Evolutionary conservation across 2,329 filamentous ascomycete genomes (phyloP), one percentile per base, ranked within the genome.

Genomic region (Colletotrichum noveboracense): DNA sequence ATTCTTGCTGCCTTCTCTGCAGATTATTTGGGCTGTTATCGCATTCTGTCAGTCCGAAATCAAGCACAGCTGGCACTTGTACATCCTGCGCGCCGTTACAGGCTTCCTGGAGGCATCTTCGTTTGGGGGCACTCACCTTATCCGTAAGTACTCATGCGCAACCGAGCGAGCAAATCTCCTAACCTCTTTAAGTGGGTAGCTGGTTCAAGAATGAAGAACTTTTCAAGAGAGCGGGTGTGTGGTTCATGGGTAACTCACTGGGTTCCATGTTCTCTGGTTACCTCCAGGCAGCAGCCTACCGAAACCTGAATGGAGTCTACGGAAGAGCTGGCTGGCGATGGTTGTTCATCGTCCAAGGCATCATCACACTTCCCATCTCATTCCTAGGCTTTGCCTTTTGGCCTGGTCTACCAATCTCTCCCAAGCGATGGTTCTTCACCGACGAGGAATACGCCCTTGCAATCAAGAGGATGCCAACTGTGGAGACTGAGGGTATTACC

Each of bases 251-350:
- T 16, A 88, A 89, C 14, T 88, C 86, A 3, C 83, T 91, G 0
- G 90, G 88, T 1, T 83, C 85, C 26, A 90, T 91, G 88, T 88
- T 91, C 66, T 89, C 88, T 18, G 90, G 89, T 2, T 91, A 90
- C 74, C 84, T 91, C 0, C 89, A 91, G 80, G 87, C 89, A 0
- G 89, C 88, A 0, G 87, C 88, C 0, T 90, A 91, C 79, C 86
- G 87, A 65, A 87, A 88, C 30, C 83, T 92, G 0, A 88, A 88
- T 32, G 89, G 89, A 1, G 82, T 87, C 0, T 80, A 80, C 13
- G 89, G 89, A 0, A 78, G 82, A 16, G 79, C 82, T 0, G 85
- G 83, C 0, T 87, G 81, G 81, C 81, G 83, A 26, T 87, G 84
- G 84, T 79, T 86, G 2, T 87, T 87, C 72, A 80, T 87, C 34